Evolutionary conservation across 2,329 filamentous ascomycete genomes (phyloP).

Genomic region (Phyllosticta paracitricarpa): DNA sequence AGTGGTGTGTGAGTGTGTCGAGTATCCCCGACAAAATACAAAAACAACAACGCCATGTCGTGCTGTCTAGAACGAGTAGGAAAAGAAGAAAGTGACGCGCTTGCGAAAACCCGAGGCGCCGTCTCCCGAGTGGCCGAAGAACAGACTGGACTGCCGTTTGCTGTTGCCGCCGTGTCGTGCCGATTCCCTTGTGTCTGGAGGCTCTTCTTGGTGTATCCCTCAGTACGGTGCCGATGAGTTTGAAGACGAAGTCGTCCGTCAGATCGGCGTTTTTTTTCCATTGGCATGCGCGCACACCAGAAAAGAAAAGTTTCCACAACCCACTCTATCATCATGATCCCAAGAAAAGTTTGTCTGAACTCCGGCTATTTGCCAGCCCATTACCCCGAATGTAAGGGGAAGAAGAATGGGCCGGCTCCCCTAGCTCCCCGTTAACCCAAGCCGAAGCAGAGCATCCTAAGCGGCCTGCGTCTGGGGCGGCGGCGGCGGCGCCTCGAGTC

Average conservation of each 20-base stretch:
- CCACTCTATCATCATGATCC: neutral
- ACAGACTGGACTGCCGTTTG: neutral
- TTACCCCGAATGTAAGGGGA: neutral
- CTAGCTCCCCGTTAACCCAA: neutral
- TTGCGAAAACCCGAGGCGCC: neutral
- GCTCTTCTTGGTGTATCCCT: neutral
- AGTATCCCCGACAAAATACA: neutral
- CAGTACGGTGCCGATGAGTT: neutral
- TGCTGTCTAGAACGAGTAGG: neutral
- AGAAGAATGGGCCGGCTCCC: neutral
- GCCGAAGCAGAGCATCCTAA: neutral
- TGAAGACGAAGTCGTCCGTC: neutral
- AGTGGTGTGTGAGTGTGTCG: neutral
- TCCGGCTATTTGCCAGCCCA: neutral
- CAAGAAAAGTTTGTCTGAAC: neutral
- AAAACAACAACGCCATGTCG: neutral
- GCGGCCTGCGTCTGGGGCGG: conserved; percentile 23
- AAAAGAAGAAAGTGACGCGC: neutral
- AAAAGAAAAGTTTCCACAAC: neutral
- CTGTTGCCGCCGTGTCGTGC: neutral
- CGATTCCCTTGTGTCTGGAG: neutral
- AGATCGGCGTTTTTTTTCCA: neutral
- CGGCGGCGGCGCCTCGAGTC: conserved; percentile 53
- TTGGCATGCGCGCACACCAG: neutral
- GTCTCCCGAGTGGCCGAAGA: neutral